Evolutionary conservation across 495 filamentous ascomycete genomes (phyloP).

Genomic region (Xylaria castorea): DNA sequence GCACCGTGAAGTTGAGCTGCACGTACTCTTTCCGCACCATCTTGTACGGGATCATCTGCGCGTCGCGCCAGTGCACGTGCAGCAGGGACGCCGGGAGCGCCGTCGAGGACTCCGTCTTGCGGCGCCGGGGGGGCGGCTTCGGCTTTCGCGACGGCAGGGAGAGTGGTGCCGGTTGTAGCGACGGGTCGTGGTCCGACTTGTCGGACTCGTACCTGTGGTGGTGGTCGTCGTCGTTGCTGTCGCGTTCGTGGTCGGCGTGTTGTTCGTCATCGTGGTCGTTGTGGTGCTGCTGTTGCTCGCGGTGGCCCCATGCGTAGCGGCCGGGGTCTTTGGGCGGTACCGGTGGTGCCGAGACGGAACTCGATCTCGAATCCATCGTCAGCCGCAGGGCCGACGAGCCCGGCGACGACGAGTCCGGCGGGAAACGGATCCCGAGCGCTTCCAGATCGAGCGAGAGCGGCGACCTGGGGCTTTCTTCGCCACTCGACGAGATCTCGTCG

Average conservation of each 20-base stretch:
- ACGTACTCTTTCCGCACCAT: conserved; percentile 30
- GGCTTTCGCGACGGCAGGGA: background rate
- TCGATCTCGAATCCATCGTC: background rate
- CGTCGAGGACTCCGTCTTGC: background rate
- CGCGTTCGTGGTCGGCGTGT: background rate
- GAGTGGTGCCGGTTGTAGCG: conserved; percentile 19
- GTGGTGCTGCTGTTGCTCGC: background rate
- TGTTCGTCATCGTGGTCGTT: background rate
- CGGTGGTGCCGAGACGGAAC: background rate
- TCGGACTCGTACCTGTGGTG: background rate
- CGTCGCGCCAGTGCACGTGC: background rate
- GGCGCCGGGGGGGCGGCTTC: background rate
- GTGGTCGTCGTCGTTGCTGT: no score
- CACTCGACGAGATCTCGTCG: conserved; percentile 1
- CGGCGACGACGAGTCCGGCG: background rate
- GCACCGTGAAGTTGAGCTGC: conserved; percentile 40
- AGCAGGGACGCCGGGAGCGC: conserved; percentile 14
- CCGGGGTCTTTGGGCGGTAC: conserved; percentile 3
- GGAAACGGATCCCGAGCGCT: background rate
- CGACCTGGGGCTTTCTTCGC: background rate
- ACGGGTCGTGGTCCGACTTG: conserved; percentile 7
- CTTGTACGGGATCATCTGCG: conserved; percentile 3
- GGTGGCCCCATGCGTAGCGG: background rate
- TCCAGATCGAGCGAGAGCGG: background rate
- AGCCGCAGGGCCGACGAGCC: background rate